Base-by-base conservation (phyloP, 768 basidiomycete genomes). In the Bullera alba region DNA sequence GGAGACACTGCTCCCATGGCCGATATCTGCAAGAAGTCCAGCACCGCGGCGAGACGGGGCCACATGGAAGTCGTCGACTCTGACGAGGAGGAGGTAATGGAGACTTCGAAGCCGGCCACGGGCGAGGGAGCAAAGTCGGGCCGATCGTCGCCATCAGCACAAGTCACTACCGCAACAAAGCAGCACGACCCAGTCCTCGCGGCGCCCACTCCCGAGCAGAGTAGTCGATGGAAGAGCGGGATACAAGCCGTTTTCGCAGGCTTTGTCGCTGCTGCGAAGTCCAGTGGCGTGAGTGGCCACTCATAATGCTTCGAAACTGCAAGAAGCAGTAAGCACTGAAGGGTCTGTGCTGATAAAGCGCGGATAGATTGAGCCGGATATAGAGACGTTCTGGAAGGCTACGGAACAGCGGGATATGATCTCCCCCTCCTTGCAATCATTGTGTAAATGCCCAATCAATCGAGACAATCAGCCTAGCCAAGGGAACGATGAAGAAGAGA, bases 191-290 rank as follows among this genome's bases (percentile, higher is more conserved):
- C 23, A 12, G 22, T 45, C 28, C 14, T 23, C 38, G 23, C 29
- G 4, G 26, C 39, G 15, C 26, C 21, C 44, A 17, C 10, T n/a
- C 21, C 7, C 5, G 19, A 44, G 26, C 32, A 46, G 25, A 23
- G 16, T 2, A 27, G 34, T 27, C 4, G 53, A 22, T 50, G 48
- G 53, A 23, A 41, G 3, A 23, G 27, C 21, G 48, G 53, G 2
- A 43, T 50, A 30, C 48, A 50, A 35, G 53, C 53, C 4, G 50
- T 54, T 17, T 54, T 50, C 42, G 53, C 53, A 17, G 53, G 48
- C 1, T 54, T 50, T 27, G 48, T 54, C 2, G 53, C 35, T 17
- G 23, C 30, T 16, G 47, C 46, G 1, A 16, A 36, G 15, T 7
- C 29, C 3, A 50, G 37, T 8, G 22, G 43, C 12, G 52, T 54